Evolutionary conservation across 2,329 filamentous ascomycete species (phyloP), one percentile per base, ranked within the genome.

Genomic region (Pseudogymnoascus sp.): DNA sequence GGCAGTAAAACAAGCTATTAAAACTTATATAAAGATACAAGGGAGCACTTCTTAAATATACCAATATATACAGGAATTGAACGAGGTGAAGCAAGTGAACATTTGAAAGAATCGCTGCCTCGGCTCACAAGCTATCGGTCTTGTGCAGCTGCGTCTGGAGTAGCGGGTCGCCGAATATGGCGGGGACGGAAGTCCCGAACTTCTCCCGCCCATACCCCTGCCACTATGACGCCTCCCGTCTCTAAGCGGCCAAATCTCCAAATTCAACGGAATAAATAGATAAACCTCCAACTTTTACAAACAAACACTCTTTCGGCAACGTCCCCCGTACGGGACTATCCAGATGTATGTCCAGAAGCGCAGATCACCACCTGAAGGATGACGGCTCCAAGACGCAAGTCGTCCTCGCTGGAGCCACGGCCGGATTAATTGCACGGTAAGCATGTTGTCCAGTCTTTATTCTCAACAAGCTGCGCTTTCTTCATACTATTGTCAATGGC

Each of bases 351-450:
- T 86, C 84, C 76, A 77, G 78, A 72, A 78, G 79, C 69, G 80
- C 83, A 68, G 78, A 82, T 73, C 33, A 60, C 4, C 83, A 83
- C 74, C 81, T 89, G 71, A 87, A 87, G 75, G 83, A 89, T 86
- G 85, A 89, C 84, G 87, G 87, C 75, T 86, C 86, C 64, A 83
- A 81, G 75, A 76, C 77, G 68, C 87, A 90, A 73, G 85, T 88
- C 65, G 79, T 88, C 59, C 74, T 83, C 67, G 85, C 87, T 63
- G 87, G 87, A 69, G 86, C 83, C 52, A 78, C 84, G 68, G 91
- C 94, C 66, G 94, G 94, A 63, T 83, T 97, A 68, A 86, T 97
- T 66, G 94, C 94, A 62, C 88, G 92, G 88, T 91, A 81, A 38
- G 61, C 49, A 16, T 37, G 31, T 21, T 64, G 5, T 61, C 35